A percentile compares a stretch with the other conserved stretches of the same genome.
Conservation (phyloP, 2,329 filamentous ascomycete genomes). For the Sclerotinia glacialis region DNA sequence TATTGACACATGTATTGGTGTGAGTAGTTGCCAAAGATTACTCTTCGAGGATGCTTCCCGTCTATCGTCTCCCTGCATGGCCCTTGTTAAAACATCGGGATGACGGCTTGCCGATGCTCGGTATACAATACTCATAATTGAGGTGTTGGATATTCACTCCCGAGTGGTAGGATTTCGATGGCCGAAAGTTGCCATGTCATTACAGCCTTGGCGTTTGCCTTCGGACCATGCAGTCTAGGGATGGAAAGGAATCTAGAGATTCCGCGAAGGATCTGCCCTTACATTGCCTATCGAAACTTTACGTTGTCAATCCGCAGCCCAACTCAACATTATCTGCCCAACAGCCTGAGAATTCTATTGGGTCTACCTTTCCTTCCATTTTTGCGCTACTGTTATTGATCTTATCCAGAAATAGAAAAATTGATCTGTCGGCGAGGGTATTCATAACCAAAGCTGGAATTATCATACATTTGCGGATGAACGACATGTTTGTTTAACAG, state of each 20-base stretch:
- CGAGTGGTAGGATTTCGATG: neutral
- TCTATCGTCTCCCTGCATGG: neutral
- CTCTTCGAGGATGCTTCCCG: neutral
- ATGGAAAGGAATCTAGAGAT: neutral
- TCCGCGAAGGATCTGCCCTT: neutral
- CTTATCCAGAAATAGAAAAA: neutral
- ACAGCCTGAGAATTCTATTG: neutral
- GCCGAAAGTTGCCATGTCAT: conserved; percentile 1
- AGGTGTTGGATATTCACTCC: neutral
- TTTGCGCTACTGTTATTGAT: neutral
- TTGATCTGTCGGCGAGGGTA: neutral
- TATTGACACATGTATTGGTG: neutral
- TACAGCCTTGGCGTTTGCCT: neutral
- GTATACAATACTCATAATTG: neutral
- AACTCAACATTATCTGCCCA: neutral
- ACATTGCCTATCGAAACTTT: neutral
- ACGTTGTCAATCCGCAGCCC: neutral
- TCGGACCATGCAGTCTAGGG: neutral
- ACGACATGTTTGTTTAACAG: neutral
- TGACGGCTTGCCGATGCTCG: conserved; percentile 5
- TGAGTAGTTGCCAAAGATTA: neutral
- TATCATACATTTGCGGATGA: neutral
- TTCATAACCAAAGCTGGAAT: neutral
- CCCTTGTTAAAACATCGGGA: neutral
- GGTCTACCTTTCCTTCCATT: neutral